Conservation (phyloP, 2,329 filamentous ascomycete genomes). For the Venturia effusa region DNA sequence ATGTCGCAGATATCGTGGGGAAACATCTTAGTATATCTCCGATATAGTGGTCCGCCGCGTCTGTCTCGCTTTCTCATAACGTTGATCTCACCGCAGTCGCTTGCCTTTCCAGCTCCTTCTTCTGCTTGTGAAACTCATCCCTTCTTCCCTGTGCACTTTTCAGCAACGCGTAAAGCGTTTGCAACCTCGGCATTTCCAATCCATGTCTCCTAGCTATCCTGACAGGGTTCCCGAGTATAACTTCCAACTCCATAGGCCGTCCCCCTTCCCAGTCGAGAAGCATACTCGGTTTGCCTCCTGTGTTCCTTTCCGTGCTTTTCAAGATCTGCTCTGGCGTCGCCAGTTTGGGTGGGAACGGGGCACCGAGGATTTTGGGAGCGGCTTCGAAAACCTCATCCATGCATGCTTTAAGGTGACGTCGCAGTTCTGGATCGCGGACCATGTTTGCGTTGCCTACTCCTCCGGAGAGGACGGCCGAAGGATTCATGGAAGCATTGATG, state of each 20-base stretch:
- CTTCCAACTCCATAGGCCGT: constrained; percentile 58
- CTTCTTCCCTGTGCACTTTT: constrained; percentile 49
- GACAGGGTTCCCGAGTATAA: constrained; percentile 61
- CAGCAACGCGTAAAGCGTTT: constrained; percentile 56
- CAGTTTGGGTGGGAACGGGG: constrained; percentile 48
- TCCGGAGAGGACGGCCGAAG: constrained; percentile 55
- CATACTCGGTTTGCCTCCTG: constrained; percentile 54
- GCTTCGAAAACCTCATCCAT: constrained; percentile 61
- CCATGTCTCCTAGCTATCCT: constrained; percentile 52
- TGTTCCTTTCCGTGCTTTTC: constrained; percentile 51
- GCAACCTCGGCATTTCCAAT: constrained; percentile 54
- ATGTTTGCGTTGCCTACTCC: constrained; percentile 56
- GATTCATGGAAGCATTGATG: constrained; percentile 68
- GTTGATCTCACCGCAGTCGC: neutral
- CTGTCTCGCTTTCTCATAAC: neutral
- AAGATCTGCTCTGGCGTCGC: constrained; percentile 54
- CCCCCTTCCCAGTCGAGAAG: constrained; percentile 58
- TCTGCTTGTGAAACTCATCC: constrained; percentile 24
- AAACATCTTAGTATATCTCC: too few relatives aligned
- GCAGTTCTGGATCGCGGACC: constrained; percentile 51
- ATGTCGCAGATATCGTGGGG: too few relatives aligned
- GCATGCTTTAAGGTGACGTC: constrained; percentile 49
- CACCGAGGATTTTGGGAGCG: constrained; percentile 51
- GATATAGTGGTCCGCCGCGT: too few relatives aligned
- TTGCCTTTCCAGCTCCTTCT: constrained; percentile 2